phyloP scores from a whole-genome alignment of 148 eudicot species.

The Limonium bicolor region DNA sequence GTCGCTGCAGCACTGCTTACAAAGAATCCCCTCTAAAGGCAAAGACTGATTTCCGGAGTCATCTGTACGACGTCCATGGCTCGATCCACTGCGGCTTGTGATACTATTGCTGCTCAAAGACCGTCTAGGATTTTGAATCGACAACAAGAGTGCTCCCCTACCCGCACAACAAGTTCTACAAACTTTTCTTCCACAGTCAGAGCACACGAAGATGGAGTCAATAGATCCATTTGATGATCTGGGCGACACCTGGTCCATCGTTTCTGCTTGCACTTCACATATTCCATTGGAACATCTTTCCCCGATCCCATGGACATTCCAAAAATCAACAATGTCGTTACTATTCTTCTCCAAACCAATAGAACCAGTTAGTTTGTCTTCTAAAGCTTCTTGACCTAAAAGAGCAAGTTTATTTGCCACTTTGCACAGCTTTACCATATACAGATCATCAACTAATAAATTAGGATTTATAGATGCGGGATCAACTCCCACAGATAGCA shows the following conservation, averaged over 20 bases:
- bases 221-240: slow-evolving; percentile 20
- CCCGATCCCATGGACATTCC: slow-evolving; percentile 64
- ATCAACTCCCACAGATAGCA: slow-evolving; percentile 73
- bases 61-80: neutral
- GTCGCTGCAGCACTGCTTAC: slow-evolving; percentile 77
- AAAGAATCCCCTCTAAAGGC: slow-evolving; percentile 51
- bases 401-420: slow-evolving; percentile 63
- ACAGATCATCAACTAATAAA: slow-evolving; percentile 57
- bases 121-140: slow-evolving; percentile 31
- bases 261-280: slow-evolving; percentile 82
- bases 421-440: slow-evolving; percentile 51
- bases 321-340: slow-evolving; percentile 52
- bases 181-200: slow-evolving; percentile 64
- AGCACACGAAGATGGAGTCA: slow-evolving; percentile 32
- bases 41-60: neutral
- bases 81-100: slow-evolving; percentile 46
- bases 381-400: slow-evolving; percentile 72
- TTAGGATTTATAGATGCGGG: slow-evolving; percentile 91
- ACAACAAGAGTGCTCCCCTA: slow-evolving; percentile 73
- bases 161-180: slow-evolving; percentile 90
- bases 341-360: slow-evolving; percentile 54
- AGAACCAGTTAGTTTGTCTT: slow-evolving; percentile 62
- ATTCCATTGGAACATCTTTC: slow-evolving; percentile 57
- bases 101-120: slow-evolving; percentile 29
- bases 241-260: slow-evolving; percentile 17